Evolutionary conservation across 2,329 filamentous ascomycete species (phyloP).

Genomic region (Colletotrichum godetiae): DNA sequence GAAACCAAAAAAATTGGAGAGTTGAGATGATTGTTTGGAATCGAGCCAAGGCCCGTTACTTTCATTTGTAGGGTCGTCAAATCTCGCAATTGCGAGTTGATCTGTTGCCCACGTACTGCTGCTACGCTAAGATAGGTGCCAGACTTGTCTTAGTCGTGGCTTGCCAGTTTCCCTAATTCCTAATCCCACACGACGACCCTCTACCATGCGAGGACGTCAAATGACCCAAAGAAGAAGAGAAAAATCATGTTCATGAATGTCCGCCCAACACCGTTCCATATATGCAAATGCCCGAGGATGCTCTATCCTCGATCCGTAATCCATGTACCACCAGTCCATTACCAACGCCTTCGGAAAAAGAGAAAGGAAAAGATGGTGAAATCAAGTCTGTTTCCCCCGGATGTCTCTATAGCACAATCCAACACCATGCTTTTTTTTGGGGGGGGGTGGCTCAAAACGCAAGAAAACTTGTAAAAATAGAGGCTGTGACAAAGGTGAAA

Average conservation of each 20-base stretch:
- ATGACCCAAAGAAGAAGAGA: neutral
- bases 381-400: conserved; percentile 20
- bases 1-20: neutral
- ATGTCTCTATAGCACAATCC: conserved; percentile 31
- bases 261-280: conserved; percentile 33
- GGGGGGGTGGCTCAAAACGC: conserved; percentile 13
- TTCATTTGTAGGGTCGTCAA: conserved; percentile 1
- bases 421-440: conserved; percentile 37
- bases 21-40: conserved; percentile 13
- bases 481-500: conserved; percentile 19
- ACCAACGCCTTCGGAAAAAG: conserved; percentile 30
- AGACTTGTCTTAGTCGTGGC: conserved; percentile 3
- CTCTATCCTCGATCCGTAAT: conserved; percentile 30
- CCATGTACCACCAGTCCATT: conserved; percentile 33
- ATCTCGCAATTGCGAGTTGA: neutral
- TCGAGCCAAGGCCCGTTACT: conserved; percentile 1
- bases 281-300: conserved; percentile 35
- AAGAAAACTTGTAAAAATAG: conserved; percentile 33
- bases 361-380: neutral
- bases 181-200: conserved; percentile 7
- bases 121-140: conserved; percentile 16
- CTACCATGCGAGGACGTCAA: conserved; percentile 15
- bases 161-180: conserved; percentile 3
- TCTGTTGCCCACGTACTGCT: conserved; percentile 10
- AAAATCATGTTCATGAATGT: conserved; percentile 22